phyloP scores from a whole-genome alignment of 805 yeast genomes.

The Cyberlindnera nakhonratchasimensis region DNA sequence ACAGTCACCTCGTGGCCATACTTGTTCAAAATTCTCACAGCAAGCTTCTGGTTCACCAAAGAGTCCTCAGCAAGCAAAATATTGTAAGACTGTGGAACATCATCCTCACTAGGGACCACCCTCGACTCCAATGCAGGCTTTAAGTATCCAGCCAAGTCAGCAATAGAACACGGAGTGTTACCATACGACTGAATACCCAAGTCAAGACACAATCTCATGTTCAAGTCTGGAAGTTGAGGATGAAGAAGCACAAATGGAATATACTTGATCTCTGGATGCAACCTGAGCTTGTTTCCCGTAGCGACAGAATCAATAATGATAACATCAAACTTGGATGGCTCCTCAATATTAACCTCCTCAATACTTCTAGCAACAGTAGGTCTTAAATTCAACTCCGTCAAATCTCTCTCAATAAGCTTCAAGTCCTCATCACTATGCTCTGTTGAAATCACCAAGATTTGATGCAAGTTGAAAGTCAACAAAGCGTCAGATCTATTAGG shows the following conservation, averaged over 20 bases:
- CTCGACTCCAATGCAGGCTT: slow-evolving; percentile 83
- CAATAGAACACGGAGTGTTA: slow-evolving; percentile 78
- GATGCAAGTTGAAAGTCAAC: slow-evolving; percentile 67
- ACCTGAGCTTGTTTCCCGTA: slow-evolving; percentile 64
- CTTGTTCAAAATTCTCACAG: slow-evolving; percentile 79
- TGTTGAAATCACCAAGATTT: slow-evolving; percentile 66
- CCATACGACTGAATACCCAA: slow-evolving; percentile 86
- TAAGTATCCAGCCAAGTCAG: slow-evolving; percentile 77
- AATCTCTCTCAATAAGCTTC: slow-evolving; percentile 45
- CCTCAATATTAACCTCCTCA: slow-evolving; percentile 52
- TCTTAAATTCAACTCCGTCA: slow-evolving; percentile 53
- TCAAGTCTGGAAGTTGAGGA: slow-evolving; percentile 71
- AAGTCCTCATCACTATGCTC: slow-evolving; percentile 52
- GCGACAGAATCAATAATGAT: slow-evolving; percentile 80
- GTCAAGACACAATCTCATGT: slow-evolving; percentile 79
- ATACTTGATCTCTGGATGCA: slow-evolving; percentile 74
- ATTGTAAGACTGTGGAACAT: slow-evolving; percentile 70
- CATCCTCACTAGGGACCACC: slow-evolving; percentile 74
- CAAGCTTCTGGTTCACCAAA: slow-evolving; percentile 81
- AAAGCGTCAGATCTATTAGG: slow-evolving; percentile 63
- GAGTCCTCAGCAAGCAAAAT: slow-evolving; percentile 85
- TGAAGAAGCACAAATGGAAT: slow-evolving; percentile 79
- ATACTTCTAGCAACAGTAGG: slow-evolving; percentile 51
- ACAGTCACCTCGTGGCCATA: slow-evolving; percentile 82
- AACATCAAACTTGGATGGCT: slow-evolving; percentile 63